Conservation (phyloP, 108 stramenopile genomes). For the Skeletonema tropicum region DNA sequence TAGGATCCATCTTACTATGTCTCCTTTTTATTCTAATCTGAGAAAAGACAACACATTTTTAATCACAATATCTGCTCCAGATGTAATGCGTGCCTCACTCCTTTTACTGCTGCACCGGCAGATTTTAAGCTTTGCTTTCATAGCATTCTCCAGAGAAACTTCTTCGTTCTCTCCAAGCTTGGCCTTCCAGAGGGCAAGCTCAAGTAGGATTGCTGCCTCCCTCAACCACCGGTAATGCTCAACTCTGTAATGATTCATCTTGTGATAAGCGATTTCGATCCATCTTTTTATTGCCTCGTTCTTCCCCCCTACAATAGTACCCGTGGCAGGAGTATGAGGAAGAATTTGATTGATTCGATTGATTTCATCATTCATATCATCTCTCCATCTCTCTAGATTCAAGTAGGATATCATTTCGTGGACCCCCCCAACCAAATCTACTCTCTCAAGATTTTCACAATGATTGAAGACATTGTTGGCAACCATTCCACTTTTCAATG, state of each 20-base stretch:
- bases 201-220: neutral
- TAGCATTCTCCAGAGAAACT: neutral
- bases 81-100: neutral
- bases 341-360: slow-evolving; percentile 10
- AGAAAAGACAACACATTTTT: neutral
- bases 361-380: slow-evolving; percentile 11
- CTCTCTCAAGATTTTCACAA: slow-evolving; percentile 2
- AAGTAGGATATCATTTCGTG: neutral
- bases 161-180: neutral
- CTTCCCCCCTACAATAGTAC: neutral
- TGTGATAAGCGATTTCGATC: neutral
- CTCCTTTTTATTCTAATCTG: neutral
- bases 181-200: neutral
- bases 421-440: slow-evolving; percentile 5
- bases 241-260: neutral
- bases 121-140: neutral
- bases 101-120: neutral
- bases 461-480: neutral
- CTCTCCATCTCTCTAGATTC: slow-evolving; percentile 8
- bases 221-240: neutral
- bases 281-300: neutral
- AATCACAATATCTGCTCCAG: neutral
- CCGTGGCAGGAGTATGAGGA: slow-evolving; percentile 4
- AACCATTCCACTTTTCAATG: slow-evolving; percentile 7
- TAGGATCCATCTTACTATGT: too few species aligned